Evolutionary conservation across 2,329 filamentous ascomycete genomes (phyloP), one percentile per base, ranked within the genome.

Genomic region (Catunica adiposa): DNA sequence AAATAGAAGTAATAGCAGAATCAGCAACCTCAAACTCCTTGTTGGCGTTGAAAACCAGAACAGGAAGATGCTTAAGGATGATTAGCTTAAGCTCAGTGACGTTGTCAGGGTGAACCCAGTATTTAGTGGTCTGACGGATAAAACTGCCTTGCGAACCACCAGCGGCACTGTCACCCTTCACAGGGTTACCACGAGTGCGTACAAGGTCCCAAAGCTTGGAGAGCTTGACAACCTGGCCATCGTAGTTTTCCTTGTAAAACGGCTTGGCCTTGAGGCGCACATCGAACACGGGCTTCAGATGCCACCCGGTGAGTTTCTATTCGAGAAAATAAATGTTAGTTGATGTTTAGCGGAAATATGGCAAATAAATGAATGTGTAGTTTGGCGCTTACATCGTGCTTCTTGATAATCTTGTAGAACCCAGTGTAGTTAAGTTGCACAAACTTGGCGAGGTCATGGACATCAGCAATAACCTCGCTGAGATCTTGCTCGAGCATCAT

Each of bases 351-450:
- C n/a, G n/a, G n/a, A n/a, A n/a, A n/a, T n/a, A n/a, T n/a, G n/a
- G n/a, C n/a, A n/a, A n/a, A 52, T 38, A 51, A 34, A 15, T 26
- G 40, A 2, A 40, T 34, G 52, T 55, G 47, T 37, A 22, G 52
- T 25, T 11, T 3, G 9, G 38, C 37, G 60, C 84, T 63, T 69
- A 90, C 86, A 71, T 96, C 92, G 69, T 98, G 92, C 76, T 98
- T 98, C 77, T 98, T 98, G 70, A 98, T 95, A 61, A 98, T 98
- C 76, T 98, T 98, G 74, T 96, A 94, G 68, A 98, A 98, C 3
- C 92, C 92, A 0, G 90, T 97, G 67, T 98, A 98, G 71, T 98
- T 98, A 66, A 98, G 73, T 72, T 96, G 90, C 5, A 94, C 94
- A 67, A 95, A 98, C 71, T 97, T 97, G 68, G 92, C 89, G 59